Percentiles rank a stretch among this genome's conserved stretches.
Conservation (phyloP, 164 flowering plant species). For the Tetrastigma voinierianum region DNA sequence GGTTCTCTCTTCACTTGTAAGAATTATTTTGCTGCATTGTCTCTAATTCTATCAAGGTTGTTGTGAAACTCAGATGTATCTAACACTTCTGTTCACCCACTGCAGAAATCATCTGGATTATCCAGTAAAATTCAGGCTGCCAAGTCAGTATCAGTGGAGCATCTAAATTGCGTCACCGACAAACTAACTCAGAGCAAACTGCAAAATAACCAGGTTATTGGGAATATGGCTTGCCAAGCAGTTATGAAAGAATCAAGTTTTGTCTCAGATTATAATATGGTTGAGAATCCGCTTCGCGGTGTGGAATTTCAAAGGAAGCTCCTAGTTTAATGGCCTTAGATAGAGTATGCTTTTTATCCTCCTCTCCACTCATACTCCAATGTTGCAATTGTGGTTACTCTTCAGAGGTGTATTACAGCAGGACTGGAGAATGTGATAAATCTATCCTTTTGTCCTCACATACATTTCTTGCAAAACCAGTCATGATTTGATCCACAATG, state of each 20-base stretch:
- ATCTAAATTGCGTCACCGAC: slow-evolving; percentile 44
- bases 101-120: slow-evolving; percentile 77
- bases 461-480: no score
- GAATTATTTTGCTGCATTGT: neutral
- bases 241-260: slow-evolving; percentile 26
- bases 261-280: slow-evolving; percentile 27
- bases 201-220: slow-evolving; percentile 65
- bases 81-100: slow-evolving; percentile 1
- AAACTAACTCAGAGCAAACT: slow-evolving; percentile 33
- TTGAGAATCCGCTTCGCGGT: slow-evolving; percentile 66
- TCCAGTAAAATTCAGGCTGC: slow-evolving; percentile 45
- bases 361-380: neutral
- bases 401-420: no score
- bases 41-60: neutral
- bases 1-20: no score
- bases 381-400: no score
- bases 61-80: neutral
- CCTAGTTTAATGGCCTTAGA: slow-evolving; percentile 80
- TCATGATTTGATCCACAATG: no score
- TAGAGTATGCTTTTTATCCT: slow-evolving; percentile 44
- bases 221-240: slow-evolving; percentile 43
- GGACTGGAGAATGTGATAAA: no score
- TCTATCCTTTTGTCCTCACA: no score
- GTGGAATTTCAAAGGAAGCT: slow-evolving; percentile 84
- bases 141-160: slow-evolving; percentile 32